Base-by-base conservation (phyloP, 169 alveolate genomes). In the Plasmodium billcollinsi region DNA sequence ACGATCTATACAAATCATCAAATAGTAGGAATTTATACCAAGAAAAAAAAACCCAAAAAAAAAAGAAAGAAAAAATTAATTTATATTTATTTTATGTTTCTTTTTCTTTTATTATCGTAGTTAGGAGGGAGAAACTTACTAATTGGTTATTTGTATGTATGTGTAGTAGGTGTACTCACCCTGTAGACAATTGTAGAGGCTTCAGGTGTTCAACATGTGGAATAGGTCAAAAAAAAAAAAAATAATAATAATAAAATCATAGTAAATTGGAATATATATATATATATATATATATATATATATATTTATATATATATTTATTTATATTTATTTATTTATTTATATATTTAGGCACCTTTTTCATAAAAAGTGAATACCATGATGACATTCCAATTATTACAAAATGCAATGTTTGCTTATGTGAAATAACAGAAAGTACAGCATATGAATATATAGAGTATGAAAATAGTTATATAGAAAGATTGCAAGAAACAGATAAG, bases 141-240 rank as follows among this genome's bases (percentile, higher is more conserved):
- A 95, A 95, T 72, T 95, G 97, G 97, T 62, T 94, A 50, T 95
- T 95, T 89, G 91, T 88, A 1, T 95, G 97, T 67, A 93, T 76
- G 93, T 95, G 97, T 83, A 92, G 89, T 26, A 67, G 97, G 29
- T 95, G 97, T 39, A 89, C 91, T 8, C 52, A 88, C 24, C 92
- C 95, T 21, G 83, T 85, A 9, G 97, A 95, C 69, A 50, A 63
- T 50, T 89, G 96, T 4, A 88, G 97, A 56, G 97, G 97, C 21
- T 92, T 95, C 63, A 71, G 92, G 45, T 95, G 97, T 66, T 91
- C 95, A 69, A 62, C 73, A 65, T 95, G 97, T 67, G 97, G 94
- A 56, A 83, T 67, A 39, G 96, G 96, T 61, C 49, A 59, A 39
- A 50, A 58, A 69, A 45, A 45, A 69, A 69, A n/a, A 20, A 21